Conservation (phyloP, 345 rosid genomes). For the Aquilaria sinensis region DNA sequence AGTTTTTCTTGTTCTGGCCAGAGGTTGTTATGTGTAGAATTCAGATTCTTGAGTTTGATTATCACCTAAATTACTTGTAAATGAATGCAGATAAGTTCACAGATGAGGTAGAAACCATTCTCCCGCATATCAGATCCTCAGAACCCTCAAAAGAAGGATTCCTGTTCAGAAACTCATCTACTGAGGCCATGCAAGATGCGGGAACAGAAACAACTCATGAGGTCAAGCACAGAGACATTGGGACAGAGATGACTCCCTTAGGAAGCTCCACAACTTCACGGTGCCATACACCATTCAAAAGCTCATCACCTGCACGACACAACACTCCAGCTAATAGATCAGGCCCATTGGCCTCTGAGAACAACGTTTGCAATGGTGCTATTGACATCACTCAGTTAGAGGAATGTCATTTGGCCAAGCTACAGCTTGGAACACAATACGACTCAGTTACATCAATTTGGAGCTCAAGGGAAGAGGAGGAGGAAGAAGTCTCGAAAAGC, state of each 20-base stretch:
- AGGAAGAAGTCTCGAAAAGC: slow-evolving; percentile 81
- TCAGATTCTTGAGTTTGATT: slow-evolving; percentile 3
- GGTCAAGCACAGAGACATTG: slow-evolving; percentile 62
- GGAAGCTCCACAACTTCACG: slow-evolving; percentile 81
- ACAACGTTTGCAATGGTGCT: slow-evolving; percentile 24
- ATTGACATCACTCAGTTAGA: slow-evolving; percentile 63
- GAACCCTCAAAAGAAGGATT: slow-evolving; percentile 73
- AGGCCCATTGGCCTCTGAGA: slow-evolving; percentile 55
- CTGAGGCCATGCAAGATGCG: slow-evolving; percentile 43
- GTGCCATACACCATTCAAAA: slow-evolving; percentile 70
- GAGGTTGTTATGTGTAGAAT: background rate
- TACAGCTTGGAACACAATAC: slow-evolving; percentile 52
- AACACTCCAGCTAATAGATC: slow-evolving; percentile 90
- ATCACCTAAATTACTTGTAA: slow-evolving; percentile 10
- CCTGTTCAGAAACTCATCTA: slow-evolving; percentile 47
- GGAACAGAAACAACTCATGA: slow-evolving; percentile 36
- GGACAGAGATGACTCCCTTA: slow-evolving; percentile 92
- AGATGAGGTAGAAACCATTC: slow-evolving; percentile 49
- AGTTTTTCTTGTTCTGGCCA: background rate
- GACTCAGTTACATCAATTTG: slow-evolving; percentile 61
- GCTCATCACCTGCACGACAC: slow-evolving; percentile 78
- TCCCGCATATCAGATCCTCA: slow-evolving; percentile 41
- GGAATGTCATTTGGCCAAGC: slow-evolving; percentile 66
- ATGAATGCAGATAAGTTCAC: slow-evolving; percentile 65
- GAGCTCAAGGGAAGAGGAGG: slow-evolving; percentile 96